These are phyloP conservation scores for Elongisporangium prolatum DNA, from an alignment of 352 stramenopile species.

Conservation along the genomic window DNA sequence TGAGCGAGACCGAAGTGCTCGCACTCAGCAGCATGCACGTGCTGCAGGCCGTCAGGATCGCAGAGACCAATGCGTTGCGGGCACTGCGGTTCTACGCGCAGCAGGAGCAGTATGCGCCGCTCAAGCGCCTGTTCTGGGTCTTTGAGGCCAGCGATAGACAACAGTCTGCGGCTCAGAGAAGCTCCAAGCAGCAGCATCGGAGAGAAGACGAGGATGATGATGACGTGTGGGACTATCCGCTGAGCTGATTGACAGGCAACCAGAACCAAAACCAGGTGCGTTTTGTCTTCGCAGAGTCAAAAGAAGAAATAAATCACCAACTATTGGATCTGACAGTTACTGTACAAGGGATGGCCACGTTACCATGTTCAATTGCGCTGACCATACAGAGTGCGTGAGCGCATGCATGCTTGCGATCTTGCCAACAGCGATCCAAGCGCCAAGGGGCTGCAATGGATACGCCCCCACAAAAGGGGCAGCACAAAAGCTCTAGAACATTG, in stretches of 20 bases:
- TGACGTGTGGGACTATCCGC: slow-evolving; percentile 60
- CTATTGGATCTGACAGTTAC: no score
- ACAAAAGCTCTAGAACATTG: no score
- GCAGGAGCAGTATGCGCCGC: slow-evolving; percentile 38
- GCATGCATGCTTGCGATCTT: no score
- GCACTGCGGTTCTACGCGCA: slow-evolving; percentile 48
- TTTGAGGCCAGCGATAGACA: slow-evolving; percentile 23
- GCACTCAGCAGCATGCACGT: slow-evolving; percentile 32
- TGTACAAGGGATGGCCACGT: no score
- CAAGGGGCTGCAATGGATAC: no score
- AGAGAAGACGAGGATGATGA: slow-evolving; percentile 8
- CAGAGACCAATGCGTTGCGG: slow-evolving; percentile 20
- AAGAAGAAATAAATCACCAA: no score
- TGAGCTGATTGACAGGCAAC: slow-evolving; percentile 10
- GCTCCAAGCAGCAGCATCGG: background rate
- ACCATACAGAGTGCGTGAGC: no score
- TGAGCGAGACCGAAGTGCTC: slow-evolving; percentile 51
- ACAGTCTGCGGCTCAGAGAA: background rate
- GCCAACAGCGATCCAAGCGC: no score
- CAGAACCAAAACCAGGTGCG: background rate
- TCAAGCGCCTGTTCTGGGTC: slow-evolving; percentile 62
- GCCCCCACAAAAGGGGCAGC: no score
- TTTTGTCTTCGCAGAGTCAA: background rate
- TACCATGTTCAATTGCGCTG: no score
- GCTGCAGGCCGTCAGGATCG: slow-evolving; percentile 33